Percentiles rank a stretch among this genome's conserved stretches.
Conservation (phyloP, 441 rosid species). For the Syzygium malaccense region DNA sequence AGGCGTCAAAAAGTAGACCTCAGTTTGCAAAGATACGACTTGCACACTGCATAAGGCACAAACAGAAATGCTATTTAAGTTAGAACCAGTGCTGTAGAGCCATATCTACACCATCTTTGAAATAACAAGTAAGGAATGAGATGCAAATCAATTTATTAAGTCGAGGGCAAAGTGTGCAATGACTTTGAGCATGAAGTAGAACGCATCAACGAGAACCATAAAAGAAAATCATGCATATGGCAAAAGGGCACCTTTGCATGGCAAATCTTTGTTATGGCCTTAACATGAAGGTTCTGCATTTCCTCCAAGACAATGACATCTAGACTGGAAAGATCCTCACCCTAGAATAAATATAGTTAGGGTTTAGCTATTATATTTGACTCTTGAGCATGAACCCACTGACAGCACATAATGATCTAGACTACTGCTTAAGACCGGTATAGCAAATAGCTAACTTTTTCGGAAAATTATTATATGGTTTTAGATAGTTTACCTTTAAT, state of each 20-base stretch:
- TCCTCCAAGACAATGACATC: slow-evolving; percentile 41
- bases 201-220: no score
- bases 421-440: background rate
- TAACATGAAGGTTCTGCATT: slow-evolving; percentile 57
- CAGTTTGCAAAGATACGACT: slow-evolving; percentile 16
- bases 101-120: background rate
- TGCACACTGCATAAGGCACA: slow-evolving; percentile 28
- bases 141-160: background rate
- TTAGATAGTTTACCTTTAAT: slow-evolving; percentile 27
- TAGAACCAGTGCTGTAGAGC: background rate
- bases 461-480: background rate
- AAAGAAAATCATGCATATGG: no score
- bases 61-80: background rate
- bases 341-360: slow-evolving; percentile 22
- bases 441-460: background rate
- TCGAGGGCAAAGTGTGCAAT: no score
- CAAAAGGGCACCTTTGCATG: slow-evolving; percentile 34
- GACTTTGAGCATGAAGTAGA: no score
- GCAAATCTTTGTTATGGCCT: slow-evolving; percentile 54
- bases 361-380: background rate
- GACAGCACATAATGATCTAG: background rate
- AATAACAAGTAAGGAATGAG: background rate
- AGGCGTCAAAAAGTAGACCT: background rate
- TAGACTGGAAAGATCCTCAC: slow-evolving; percentile 43
- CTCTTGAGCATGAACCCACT: background rate